Percentiles rank a stretch among this genome's conserved stretches.
phyloP scores from a whole-genome alignment of 306 rosid species.

The Vigna radiata region DNA sequence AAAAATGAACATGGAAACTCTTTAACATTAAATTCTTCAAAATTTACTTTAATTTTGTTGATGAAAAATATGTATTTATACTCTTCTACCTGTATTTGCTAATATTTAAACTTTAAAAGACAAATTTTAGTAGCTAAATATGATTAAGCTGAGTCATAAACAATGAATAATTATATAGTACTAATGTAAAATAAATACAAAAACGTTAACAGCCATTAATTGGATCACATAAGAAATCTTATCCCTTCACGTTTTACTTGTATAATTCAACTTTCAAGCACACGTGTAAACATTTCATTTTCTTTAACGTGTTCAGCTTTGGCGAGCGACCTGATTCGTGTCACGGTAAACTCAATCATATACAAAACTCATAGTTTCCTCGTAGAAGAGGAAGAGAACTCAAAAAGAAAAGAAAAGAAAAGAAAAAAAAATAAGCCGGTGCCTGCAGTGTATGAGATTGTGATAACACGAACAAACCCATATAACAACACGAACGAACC shows the following conservation, averaged over 20 bases:
- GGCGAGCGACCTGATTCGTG: conserved; percentile 26
- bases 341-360: background rate
- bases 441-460: background rate
- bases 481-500: too few species aligned
- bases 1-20: background rate
- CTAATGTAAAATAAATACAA: too few species aligned
- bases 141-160: too few species aligned
- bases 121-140: too few species aligned
- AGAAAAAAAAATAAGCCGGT: background rate
- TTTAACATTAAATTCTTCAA: too few species aligned
- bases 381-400: background rate
- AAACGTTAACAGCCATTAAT: too few species aligned
- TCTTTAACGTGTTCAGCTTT: background rate
- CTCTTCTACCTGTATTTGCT: too few species aligned
- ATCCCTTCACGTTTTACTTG: conserved; percentile 40
- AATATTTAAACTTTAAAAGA: too few species aligned
- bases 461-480: background rate
- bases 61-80: too few species aligned
- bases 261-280: background rate
- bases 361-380: conserved; percentile 7
- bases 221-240: background rate
- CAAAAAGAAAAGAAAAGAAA: background rate
- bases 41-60: too few species aligned
- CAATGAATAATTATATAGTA: too few species aligned
- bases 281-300: conserved; percentile 42